A percentile compares a stretch with the other conserved stretches of the same genome.
Conservation (phyloP, 495 filamentous ascomycete genomes). For the Aspergillus bridgeri region DNA sequence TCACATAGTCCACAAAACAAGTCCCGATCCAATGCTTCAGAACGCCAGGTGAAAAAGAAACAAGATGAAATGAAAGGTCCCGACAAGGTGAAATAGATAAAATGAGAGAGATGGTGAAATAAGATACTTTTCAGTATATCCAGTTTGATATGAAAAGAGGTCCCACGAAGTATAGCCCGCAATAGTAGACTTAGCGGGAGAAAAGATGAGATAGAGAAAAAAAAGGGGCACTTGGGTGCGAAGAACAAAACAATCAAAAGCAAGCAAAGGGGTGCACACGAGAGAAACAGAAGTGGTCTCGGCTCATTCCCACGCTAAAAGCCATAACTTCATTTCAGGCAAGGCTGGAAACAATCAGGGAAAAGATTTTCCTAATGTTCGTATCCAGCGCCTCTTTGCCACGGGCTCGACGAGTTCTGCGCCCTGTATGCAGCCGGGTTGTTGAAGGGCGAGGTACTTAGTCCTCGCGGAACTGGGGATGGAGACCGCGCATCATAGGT, state of each 20-base stretch:
- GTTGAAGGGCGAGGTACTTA: constrained; percentile 33
- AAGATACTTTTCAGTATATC: neutral
- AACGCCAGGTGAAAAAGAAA: constrained; percentile 27
- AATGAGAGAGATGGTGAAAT: constrained; percentile 5
- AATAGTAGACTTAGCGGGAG: neutral
- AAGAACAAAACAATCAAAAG: constrained; percentile 19
- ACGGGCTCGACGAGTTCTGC: constrained; percentile 59
- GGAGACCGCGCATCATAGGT: constrained; percentile 37
- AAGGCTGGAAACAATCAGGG: constrained; percentile 26
- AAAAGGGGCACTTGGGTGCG: constrained; percentile 14
- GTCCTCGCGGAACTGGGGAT: constrained; percentile 34
- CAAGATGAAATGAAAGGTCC: constrained; percentile 22
- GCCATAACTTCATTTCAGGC: constrained; percentile 44
- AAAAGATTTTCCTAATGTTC: constrained; percentile 46
- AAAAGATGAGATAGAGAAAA: constrained; percentile 6
- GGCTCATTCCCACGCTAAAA: constrained; percentile 34
- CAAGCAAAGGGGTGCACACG: constrained; percentile 22
- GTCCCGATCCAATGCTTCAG: constrained; percentile 37
- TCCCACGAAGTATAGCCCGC: neutral
- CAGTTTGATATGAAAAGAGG: neutral
- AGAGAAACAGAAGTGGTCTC: constrained; percentile 14
- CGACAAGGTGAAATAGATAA: constrained; percentile 20
- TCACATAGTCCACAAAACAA: constrained; percentile 19
- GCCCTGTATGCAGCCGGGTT: constrained; percentile 32
- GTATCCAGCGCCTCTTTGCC: constrained; percentile 66